phyloP scores from a whole-genome alignment of 1,139 yeast species.

The Protomyces macrosporus region DNA sequence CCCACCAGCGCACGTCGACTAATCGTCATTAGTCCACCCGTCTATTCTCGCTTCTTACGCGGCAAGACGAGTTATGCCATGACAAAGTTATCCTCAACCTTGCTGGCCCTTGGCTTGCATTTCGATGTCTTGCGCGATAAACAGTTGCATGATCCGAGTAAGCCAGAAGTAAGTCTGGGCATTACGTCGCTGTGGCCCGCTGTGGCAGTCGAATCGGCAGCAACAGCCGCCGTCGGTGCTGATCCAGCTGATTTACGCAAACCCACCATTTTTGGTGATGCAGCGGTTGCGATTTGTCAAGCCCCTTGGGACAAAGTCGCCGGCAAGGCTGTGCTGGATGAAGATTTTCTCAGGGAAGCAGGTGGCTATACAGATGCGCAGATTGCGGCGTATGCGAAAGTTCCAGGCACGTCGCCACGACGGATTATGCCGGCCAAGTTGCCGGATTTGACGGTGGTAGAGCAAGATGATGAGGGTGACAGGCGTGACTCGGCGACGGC shows the following conservation, averaged over 20 bases:
- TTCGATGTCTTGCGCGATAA: not conserved
- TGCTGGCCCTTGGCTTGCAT: not conserved
- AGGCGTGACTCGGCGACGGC: not conserved
- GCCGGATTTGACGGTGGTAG: constrained; percentile 4
- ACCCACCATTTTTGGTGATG: constrained; percentile 7
- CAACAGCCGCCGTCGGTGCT: constrained; percentile 1
- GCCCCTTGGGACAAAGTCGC: not conserved
- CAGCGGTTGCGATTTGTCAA: not conserved
- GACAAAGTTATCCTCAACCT: constrained; percentile 1
- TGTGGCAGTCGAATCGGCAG: constrained; percentile 9
- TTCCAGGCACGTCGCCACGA: constrained; percentile 10
- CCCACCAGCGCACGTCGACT: not conserved
- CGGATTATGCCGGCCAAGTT: constrained; percentile 13
- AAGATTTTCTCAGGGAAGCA: constrained; percentile 3
- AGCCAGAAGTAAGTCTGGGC: not conserved
- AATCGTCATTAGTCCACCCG: constrained; percentile 7
- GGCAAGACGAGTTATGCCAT: constrained; percentile 14
- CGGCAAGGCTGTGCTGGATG: constrained; percentile 3
- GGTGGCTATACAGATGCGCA: constrained; percentile 6
- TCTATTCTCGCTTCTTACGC: constrained; percentile 12
- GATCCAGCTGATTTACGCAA: not conserved
- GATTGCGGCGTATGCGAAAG: constrained; percentile 6
- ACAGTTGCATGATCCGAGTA: not conserved
- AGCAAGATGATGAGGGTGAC: constrained; percentile 18
- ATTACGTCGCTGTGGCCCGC: constrained; percentile 12